Conservation (phyloP, 495 filamentous ascomycete genomes). For the Xylaria acuta region DNA sequence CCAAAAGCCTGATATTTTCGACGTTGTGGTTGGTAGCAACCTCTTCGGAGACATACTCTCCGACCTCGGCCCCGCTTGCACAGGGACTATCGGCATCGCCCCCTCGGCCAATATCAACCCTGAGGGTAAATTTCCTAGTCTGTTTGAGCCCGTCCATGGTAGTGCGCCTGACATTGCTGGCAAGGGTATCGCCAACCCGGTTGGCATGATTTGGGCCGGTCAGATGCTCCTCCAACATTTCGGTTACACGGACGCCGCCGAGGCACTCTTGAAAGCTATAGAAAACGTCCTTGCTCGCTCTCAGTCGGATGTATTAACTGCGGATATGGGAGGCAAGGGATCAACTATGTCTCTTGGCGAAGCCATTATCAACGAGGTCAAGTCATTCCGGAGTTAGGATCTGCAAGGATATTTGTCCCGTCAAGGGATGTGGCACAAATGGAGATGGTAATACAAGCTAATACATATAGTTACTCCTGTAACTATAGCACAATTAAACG, state of each 20-base stretch:
- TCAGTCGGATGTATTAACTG: conserved; percentile 63
- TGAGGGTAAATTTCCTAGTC: conserved; percentile 66
- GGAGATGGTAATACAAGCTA: neutral
- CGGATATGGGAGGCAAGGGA: conserved; percentile 71
- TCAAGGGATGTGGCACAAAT: neutral
- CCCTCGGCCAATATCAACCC: conserved; percentile 78
- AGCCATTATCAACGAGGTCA: conserved; percentile 40
- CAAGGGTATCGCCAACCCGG: conserved; percentile 73
- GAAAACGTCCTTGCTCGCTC: conserved; percentile 61
- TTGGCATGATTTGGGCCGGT: conserved; percentile 73
- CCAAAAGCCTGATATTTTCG: conserved; percentile 76
- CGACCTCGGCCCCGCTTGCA: conserved; percentile 85
- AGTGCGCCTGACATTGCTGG: conserved; percentile 72
- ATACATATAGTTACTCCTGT: neutral
- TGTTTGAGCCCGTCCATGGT: conserved; percentile 92
- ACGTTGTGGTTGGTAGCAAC: conserved; percentile 84
- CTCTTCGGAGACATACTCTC: conserved; percentile 85
- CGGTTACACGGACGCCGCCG: conserved; percentile 64
- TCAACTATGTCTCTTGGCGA: conserved; percentile 73
- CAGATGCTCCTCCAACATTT: conserved; percentile 80
- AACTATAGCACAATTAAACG: neutral
- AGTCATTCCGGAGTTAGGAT: neutral
- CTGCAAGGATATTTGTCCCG: neutral
- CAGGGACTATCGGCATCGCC: conserved; percentile 81
- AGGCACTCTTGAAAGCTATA: conserved; percentile 68